Percentiles rank a stretch among this genome's conserved stretches.
phyloP scores from a whole-genome alignment of 768 basidiomycete species.

The Pisolithus marmoratus region DNA sequence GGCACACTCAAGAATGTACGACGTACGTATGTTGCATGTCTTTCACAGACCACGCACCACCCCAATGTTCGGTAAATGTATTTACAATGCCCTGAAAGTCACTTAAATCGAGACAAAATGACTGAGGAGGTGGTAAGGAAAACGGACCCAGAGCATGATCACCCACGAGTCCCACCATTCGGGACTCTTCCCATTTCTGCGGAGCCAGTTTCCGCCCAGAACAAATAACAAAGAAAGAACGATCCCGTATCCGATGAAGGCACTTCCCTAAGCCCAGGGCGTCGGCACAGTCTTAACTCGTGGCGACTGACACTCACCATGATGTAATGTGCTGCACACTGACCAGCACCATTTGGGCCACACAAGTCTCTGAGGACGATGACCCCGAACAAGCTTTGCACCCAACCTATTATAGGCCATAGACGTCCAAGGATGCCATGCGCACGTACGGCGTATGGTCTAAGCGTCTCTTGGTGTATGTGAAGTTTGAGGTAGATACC shows the following conservation, averaged over 20 bases:
- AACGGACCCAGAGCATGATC: constrained; percentile 48
- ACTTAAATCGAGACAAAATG: not conserved
- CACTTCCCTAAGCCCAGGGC: constrained; percentile 50
- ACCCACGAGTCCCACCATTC: constrained; percentile 84
- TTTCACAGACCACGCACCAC: constrained; percentile 77
- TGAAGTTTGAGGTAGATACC: constrained; percentile 93
- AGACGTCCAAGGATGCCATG: constrained; percentile 80
- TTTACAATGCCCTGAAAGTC: constrained; percentile 49
- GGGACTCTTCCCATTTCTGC: constrained; percentile 65
- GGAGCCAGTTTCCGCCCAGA: constrained; percentile 74
- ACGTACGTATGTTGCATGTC: constrained; percentile 93
- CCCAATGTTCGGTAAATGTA: constrained; percentile 89
- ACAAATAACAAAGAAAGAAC: constrained; percentile 77
- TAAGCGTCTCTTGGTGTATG: constrained; percentile 68
- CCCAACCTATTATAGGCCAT: constrained; percentile 85
- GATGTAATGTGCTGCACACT: constrained; percentile 86
- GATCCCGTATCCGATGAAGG: constrained; percentile 82
- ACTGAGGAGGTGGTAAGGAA: constrained; percentile 4
- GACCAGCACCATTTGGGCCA: constrained; percentile 61
- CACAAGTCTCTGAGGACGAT: constrained; percentile 75
- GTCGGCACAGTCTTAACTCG: constrained; percentile 11
- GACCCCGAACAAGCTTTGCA: constrained; percentile 83
- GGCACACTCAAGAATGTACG: not conserved
- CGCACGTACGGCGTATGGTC: constrained; percentile 62
- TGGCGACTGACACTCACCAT: constrained; percentile 40